phyloP scores from a whole-genome alignment of 768 basidiomycete species.

The Lactarius deliciosus region DNA sequence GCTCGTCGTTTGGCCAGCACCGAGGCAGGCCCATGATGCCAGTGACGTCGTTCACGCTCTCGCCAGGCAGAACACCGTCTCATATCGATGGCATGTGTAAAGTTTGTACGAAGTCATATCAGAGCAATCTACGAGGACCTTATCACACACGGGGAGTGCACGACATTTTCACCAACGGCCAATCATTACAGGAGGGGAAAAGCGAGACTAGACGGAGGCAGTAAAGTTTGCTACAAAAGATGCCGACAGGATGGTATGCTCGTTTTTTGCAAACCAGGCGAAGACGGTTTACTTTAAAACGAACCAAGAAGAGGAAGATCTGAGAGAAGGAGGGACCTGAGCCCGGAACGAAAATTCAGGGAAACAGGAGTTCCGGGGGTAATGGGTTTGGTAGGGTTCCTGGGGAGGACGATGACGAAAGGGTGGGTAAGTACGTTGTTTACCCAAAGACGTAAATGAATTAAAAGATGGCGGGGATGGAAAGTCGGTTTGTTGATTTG shows the following conservation, averaged over 20 bases:
- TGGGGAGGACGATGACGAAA: conserved; percentile 25
- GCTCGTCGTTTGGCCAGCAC: conserved; percentile 28
- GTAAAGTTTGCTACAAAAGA: conserved; percentile 19
- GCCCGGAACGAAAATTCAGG: conserved; percentile 21
- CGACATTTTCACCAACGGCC: conserved; percentile 10
- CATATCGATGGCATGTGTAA: conserved; percentile 27
- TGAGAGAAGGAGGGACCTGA: conserved; percentile 16
- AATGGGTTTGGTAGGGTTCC: conserved; percentile 24
- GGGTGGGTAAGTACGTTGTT: conserved; percentile 27
- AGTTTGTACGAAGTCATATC: conserved; percentile 21
- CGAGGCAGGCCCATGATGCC: conserved; percentile 28
- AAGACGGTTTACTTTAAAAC: conserved; percentile 16
- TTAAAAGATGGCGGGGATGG: conserved; percentile 26
- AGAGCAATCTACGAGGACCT: conserved; percentile 18
- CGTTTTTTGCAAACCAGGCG: conserved; percentile 15
- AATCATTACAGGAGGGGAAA: background rate
- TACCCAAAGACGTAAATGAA: conserved; percentile 28
- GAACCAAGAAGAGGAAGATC: conserved; percentile 23
- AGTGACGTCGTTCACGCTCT: conserved; percentile 24
- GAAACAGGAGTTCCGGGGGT: conserved; percentile 25
- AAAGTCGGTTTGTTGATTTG: conserved; percentile 26
- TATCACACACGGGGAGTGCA: conserved; percentile 20
- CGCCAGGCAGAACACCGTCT: conserved; percentile 11
- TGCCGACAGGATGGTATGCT: conserved; percentile 21
- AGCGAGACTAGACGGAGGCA: conserved; percentile 4